Conservation (phyloP, 2,329 filamentous ascomycete genomes). For the Raffaelea arxii region DNA sequence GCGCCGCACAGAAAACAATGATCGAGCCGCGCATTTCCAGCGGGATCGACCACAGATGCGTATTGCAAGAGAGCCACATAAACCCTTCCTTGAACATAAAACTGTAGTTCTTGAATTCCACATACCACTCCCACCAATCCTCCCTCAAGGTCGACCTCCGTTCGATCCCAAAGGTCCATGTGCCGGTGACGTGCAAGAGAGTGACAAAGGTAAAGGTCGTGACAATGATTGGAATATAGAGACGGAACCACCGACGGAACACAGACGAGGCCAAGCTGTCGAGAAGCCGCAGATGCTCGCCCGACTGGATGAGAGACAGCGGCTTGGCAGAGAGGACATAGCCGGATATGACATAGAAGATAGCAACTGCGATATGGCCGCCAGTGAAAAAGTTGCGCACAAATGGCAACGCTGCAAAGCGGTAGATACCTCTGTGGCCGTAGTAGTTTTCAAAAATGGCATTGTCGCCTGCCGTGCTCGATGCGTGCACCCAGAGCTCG, state of each 20-base stretch:
- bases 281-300: conserved; percentile 29
- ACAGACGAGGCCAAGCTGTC: conserved; percentile 36
- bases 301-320: conserved; percentile 32
- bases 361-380: conserved; percentile 49
- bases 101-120: conserved; percentile 59
- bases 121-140: conserved; percentile 40
- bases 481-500: conserved; percentile 44
- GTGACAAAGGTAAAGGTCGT: conserved; percentile 45
- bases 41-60: conserved; percentile 55
- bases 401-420: conserved; percentile 43
- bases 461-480: conserved; percentile 17
- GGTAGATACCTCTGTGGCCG: conserved; percentile 36
- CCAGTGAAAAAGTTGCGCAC: conserved; percentile 52
- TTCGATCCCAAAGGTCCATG: conserved; percentile 29
- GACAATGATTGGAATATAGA: conserved; percentile 41
- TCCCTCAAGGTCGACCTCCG: conserved; percentile 30
- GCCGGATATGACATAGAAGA: conserved; percentile 40
- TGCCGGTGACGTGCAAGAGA: conserved; percentile 41
- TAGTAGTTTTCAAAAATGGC: conserved; percentile 42
- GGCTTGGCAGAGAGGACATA: conserved; percentile 46
- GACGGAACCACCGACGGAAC: conserved; percentile 38
- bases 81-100: conserved; percentile 52
- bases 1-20: conserved; percentile 45
- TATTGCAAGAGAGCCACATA: conserved; percentile 48
- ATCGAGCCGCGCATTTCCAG: conserved; percentile 56